Percentiles rank a stretch among this genome's conserved stretches.
phyloP scores from a whole-genome alignment of 75 land plant species.

The Cryptomeria japonica region DNA sequence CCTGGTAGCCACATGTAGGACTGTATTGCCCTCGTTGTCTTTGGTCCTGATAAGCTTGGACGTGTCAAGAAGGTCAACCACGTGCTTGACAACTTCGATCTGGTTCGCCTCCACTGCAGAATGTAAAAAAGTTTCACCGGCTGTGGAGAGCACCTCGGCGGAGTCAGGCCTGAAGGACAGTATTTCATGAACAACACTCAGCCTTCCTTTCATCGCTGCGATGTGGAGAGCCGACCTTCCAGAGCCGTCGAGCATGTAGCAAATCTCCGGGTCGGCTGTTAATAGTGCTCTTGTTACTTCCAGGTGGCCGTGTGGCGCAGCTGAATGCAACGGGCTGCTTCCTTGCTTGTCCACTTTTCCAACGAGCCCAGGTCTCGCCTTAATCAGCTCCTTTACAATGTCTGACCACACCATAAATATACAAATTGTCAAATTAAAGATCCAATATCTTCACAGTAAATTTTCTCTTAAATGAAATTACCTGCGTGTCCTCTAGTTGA shows the following conservation, averaged over 20 bases:
- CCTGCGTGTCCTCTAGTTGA: conserved; percentile 16
- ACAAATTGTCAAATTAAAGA: no score
- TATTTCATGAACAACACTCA: conserved; percentile 10
- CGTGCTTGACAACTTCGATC: no score
- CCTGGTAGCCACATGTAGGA: no score
- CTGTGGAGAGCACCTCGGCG: neutral
- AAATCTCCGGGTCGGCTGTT: conserved; percentile 20
- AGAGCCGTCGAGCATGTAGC: conserved; percentile 13
- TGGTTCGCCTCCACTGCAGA: no score
- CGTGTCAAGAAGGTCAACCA: no score
- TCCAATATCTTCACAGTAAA: no score
- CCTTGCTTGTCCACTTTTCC: conserved; percentile 20
- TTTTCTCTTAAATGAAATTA: no score
- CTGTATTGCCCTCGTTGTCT: no score
- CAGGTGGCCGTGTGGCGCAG: no score
- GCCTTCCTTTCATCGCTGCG: neutral
- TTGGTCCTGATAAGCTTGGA: no score
- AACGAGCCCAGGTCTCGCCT: conserved; percentile 22
- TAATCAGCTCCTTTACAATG: conserved; percentile 24
- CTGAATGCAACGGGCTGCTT: no score
- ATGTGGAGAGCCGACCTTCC: conserved; percentile 26
- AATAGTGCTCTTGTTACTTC: neutral
- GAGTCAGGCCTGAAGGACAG: neutral
- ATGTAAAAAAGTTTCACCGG: no score
- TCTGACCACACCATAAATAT: neutral